phyloP scores from a whole-genome alignment of 768 basidiomycete genomes.

The Chlorophyllum brunneum region DNA sequence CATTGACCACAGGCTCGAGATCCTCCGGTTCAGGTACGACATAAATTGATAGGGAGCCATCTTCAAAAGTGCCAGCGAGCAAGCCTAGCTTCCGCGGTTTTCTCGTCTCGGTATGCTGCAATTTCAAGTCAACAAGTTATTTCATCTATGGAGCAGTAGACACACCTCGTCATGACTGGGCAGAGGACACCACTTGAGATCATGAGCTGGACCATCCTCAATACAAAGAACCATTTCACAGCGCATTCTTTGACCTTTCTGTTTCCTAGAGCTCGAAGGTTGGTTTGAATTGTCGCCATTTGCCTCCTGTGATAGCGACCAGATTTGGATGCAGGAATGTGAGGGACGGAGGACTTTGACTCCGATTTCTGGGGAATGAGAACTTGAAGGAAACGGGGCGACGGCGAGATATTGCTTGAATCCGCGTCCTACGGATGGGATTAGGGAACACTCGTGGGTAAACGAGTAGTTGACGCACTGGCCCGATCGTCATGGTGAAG shows the following conservation, averaged over 20 bases:
- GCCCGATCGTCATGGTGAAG: constrained; percentile 53
- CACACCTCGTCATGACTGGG: constrained; percentile 66
- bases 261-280: constrained; percentile 4
- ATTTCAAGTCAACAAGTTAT: background rate
- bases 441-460: background rate
- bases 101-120: constrained; percentile 11
- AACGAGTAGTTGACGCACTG: constrained; percentile 33
- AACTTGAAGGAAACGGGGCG: constrained; percentile 62
- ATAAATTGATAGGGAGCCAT: constrained; percentile 80
- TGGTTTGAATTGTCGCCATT: constrained; percentile 10
- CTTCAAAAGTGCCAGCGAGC: constrained; percentile 80
- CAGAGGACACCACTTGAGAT: constrained; percentile 91
- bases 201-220: constrained; percentile 74
- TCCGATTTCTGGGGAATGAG: constrained; percentile 66
- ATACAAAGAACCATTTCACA: constrained; percentile 88
- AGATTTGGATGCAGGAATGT: constrained; percentile 80
- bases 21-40: constrained; percentile 76
- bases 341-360: constrained; percentile 50
- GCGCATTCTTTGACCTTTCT: constrained; percentile 41
- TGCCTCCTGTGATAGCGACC: constrained; percentile 43
- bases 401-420: constrained; percentile 83
- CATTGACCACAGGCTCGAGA: constrained; percentile 28
- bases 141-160: background rate
- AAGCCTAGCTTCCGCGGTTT: constrained; percentile 69
- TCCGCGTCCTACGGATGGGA: constrained; percentile 36